Percentiles rank a stretch among this genome's conserved stretches.
These are phyloP conservation scores for Trichosporon sp. DNA, from an alignment of 1,284 basidiomycete genomes.

Conservation along the genomic window DNA sequence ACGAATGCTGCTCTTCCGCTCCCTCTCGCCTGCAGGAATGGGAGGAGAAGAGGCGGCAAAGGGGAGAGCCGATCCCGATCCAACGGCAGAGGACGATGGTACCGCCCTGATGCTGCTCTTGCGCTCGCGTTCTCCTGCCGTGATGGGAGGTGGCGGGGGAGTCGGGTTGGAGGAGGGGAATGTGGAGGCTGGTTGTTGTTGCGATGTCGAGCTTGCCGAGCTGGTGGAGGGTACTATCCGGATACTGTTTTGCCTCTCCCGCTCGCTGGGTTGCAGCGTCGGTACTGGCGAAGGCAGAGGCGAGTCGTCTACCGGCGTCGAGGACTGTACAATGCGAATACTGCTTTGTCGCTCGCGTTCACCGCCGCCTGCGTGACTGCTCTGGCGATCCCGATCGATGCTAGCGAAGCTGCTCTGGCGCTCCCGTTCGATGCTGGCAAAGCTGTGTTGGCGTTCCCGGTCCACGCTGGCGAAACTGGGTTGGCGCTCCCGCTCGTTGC, in stretches of 20 bases:
- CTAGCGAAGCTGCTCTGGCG: neutral
- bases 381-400: neutral
- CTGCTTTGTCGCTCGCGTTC: constrained; percentile 1
- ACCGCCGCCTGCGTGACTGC: neutral
- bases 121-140: constrained; percentile 6
- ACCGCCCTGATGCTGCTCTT: constrained; percentile 14
- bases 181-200: constrained; percentile 13
- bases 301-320: neutral
- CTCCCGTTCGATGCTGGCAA: neutral
- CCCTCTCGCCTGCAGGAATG: neutral
- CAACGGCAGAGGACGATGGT: constrained; percentile 2
- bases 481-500: neutral
- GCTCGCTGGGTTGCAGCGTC: constrained; percentile 1
- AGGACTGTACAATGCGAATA: neutral
- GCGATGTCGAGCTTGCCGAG: constrained; percentile 4
- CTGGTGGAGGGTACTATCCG: neutral
- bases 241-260: constrained; percentile 6
- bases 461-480: neutral
- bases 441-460: neutral
- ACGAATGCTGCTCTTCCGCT: constrained; percentile 16
- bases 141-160: constrained; percentile 7
- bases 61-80: constrained; percentile 7
- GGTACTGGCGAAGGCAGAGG: constrained; percentile 3
- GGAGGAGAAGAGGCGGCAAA: neutral
- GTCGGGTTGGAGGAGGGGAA: constrained; percentile 6